Evolutionary conservation across 495 filamentous ascomycete species (phyloP).

Genomic region (Hypoxylon lienhwacheense): DNA sequence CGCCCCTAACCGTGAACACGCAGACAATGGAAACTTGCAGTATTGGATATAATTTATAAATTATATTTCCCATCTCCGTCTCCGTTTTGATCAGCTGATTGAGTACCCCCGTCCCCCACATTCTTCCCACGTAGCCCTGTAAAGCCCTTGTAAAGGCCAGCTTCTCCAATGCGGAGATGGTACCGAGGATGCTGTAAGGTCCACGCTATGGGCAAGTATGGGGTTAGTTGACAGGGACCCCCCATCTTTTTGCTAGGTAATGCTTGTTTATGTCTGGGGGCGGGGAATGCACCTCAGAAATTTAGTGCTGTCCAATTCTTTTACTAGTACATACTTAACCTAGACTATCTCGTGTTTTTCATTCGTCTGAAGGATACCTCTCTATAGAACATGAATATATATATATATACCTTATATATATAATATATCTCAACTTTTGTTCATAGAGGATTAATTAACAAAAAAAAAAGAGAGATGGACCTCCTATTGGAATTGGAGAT

Average conservation of each 20-base stretch:
- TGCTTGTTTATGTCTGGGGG: slow-evolving; percentile 32
- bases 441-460: slow-evolving; percentile 5
- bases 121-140: slow-evolving; percentile 19
- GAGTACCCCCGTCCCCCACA: slow-evolving; percentile 37
- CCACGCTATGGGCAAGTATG: slow-evolving; percentile 26
- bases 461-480: background rate
- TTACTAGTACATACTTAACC: background rate
- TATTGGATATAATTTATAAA: too few species aligned
- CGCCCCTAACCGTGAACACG: too few species aligned
- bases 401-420: slow-evolving; percentile 2
- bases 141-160: too few species aligned
- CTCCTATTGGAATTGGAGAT: too few species aligned
- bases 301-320: slow-evolving; percentile 1
- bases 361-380: background rate
- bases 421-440: background rate
- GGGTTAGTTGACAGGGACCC: slow-evolving; percentile 28
- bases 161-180: slow-evolving; percentile 41
- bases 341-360: background rate
- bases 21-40: too few species aligned
- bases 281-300: slow-evolving; percentile 21
- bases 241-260: slow-evolving; percentile 2
- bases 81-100: slow-evolving; percentile 15
- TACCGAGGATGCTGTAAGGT: slow-evolving; percentile 13
- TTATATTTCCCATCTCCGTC: slow-evolving; percentile 7
- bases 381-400: background rate